A percentile compares a stretch with the other conserved stretches of the same genome.
These are phyloP conservation scores for Apiospora aurea DNA, from an alignment of 2,329 filamentous ascomycete species.

Conservation along the genomic window DNA sequence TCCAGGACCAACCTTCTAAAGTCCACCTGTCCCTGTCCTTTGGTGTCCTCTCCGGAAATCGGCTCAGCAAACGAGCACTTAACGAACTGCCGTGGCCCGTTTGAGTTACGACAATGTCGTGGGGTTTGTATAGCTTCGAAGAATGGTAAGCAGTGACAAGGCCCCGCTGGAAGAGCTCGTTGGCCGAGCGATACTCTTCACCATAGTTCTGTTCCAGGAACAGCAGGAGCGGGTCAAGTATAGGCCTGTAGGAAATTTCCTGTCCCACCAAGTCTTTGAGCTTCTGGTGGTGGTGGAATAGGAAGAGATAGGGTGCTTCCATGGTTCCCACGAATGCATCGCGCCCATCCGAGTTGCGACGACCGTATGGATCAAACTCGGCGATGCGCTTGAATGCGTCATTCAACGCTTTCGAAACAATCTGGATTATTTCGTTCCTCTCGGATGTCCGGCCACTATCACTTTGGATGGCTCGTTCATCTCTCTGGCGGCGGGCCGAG, in stretches of 20 bases:
- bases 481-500: neutral
- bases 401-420: neutral
- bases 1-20: conserved; percentile 3
- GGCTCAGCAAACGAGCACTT: neutral
- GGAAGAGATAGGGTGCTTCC: neutral
- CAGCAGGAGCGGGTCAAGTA: neutral
- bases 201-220: neutral
- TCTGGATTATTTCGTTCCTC: neutral
- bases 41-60: neutral
- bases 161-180: neutral
- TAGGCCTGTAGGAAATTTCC: neutral
- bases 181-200: neutral
- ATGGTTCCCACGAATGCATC: neutral
- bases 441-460: neutral
- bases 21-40: neutral
- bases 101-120: neutral
- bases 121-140: conserved; percentile 1
- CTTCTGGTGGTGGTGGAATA: neutral
- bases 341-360: too few relatives aligned
- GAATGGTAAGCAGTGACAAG: conserved; percentile 12
- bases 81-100: too few relatives aligned
- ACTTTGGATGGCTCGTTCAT: too few relatives aligned
- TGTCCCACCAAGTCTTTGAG: neutral
- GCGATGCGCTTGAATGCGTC: neutral
- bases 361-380: neutral